Percentiles rank a stretch among this genome's conserved stretches.
Evolutionary conservation across 2,329 filamentous ascomycete species (phyloP).

Genomic region (Cladorrhinum sp.): DNA sequence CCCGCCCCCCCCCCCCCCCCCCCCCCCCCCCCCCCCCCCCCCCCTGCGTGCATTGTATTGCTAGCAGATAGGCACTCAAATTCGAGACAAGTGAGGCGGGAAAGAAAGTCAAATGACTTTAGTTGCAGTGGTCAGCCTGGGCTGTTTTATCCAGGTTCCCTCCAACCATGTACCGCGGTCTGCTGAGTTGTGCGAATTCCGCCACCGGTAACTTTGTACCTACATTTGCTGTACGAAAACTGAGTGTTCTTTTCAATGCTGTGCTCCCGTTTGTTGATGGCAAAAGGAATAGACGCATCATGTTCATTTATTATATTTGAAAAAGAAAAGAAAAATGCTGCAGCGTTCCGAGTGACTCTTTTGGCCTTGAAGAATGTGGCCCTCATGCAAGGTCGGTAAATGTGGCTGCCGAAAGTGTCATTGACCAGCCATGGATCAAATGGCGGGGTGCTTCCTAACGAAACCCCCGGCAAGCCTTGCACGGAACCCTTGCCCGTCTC

Average conservation of each 20-base stretch:
- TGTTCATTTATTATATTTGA: neutral
- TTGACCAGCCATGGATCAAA: neutral
- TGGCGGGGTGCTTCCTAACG: neutral
- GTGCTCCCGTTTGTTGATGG: neutral
- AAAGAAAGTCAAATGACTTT: conserved; percentile 9
- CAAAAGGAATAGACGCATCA: neutral
- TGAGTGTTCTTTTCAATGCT: neutral
- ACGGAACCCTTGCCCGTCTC: conserved; percentile 7
- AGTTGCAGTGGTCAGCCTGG: neutral
- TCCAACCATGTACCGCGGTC: neutral
- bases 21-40: too few species aligned
- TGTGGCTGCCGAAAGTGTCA: neutral
- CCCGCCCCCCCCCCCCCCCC: too few species aligned
- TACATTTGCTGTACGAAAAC: neutral
- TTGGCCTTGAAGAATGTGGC: neutral
- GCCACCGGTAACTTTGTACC: neutral
- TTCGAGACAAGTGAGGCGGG: neutral
- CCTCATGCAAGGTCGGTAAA: neutral
- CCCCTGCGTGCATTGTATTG: neutral
- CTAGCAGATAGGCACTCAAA: neutral
- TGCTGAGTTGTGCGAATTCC: neutral
- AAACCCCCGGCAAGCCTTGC: conserved; percentile 1
- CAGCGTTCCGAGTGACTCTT: too few species aligned
- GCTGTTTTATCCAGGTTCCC: neutral
- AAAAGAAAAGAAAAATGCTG: too few species aligned